phyloP scores from a whole-genome alignment of 2,329 filamentous ascomycete genomes.

The Alternaria incomplexa region DNA sequence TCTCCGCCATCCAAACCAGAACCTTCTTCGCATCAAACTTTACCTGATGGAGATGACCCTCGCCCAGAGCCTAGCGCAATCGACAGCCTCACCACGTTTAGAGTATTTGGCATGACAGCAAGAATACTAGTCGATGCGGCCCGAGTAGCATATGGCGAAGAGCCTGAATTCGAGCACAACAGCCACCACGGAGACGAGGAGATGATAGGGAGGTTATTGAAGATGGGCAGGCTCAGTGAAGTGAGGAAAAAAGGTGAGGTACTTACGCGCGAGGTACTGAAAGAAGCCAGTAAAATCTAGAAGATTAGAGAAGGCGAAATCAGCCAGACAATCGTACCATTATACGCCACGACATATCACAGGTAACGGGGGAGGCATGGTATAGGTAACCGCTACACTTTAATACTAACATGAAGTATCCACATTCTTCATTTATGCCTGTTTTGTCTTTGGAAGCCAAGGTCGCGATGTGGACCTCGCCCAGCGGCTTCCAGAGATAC shows the following conservation, averaged over 20 bases:
- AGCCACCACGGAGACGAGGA: conserved; percentile 70
- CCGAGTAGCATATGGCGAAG: conserved; percentile 78
- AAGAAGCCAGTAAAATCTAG: conserved; percentile 57
- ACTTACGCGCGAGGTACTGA: conserved; percentile 59
- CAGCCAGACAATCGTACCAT: neutral
- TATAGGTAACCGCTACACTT: neutral
- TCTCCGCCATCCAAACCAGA: neutral
- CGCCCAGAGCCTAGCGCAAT: conserved; percentile 47
- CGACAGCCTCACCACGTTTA: conserved; percentile 66
- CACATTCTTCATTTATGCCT: neutral
- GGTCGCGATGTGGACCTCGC: neutral
- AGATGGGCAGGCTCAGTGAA: conserved; percentile 62
- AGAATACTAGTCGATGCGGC: conserved; percentile 88
- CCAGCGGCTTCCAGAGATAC: neutral
- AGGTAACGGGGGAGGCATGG: neutral
- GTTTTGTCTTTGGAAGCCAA: neutral
- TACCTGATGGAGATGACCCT: conserved; percentile 28
- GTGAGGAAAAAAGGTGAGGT: conserved; percentile 59
- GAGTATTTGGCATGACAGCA: conserved; percentile 95
- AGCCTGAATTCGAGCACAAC: conserved; percentile 83
- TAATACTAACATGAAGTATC: neutral
- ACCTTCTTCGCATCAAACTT: neutral
- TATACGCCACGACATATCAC: neutral
- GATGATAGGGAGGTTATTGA: conserved; percentile 64
- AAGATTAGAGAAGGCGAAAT: neutral